Evolutionary conservation across 495 filamentous ascomycete genomes (phyloP), one percentile per base, ranked within the genome.

Genomic region (Trichoderma virens): DNA sequence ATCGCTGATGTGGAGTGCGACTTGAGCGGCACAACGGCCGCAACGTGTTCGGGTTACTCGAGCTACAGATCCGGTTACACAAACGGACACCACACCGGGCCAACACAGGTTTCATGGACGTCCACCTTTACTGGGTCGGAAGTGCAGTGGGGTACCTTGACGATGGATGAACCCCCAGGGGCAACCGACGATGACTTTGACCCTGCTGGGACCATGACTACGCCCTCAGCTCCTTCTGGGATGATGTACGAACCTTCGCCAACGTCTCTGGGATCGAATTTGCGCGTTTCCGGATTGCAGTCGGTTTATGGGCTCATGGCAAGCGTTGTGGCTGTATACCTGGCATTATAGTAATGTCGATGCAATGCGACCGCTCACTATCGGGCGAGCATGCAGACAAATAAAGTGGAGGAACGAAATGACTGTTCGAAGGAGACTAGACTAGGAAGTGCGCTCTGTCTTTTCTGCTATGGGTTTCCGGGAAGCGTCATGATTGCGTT

Each of bases 101-200:
- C 75, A 32, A 70, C 71, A 1, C 62, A 73, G 45, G 69, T 70
- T 0, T 62, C 63, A 7, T 76, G 74, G 74, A 75, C 71, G 5
- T 70, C 62, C 32, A 74, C 72, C 14, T 68, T 76, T 23, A 63
- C 69, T 8, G 73, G 68, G 8, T 11, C 68, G n/a, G 63, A 72
- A 5, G 72, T 75, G 16, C 63, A 62, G 5, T 79, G 75, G 77
- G 76, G 66, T 13, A 70, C 69, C 28, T 62, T 79, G 35, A 78
- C 76, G n/a, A 69, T 79, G 28, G 59, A 68, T 3, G 54, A 65
- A 2, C 68, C 68, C 9, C 73, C 73, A 14, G 65, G 74, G 1
- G 27, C 20, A 30, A 47, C 63, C 1, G 64, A 71, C 20, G 67
- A 43, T 39, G 69, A 66, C 2, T 68, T 68, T 16, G 65, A 70